phyloP scores from a whole-genome alignment of 1,284 basidiomycete species.

The Butyriboletus appendiculatus region DNA sequence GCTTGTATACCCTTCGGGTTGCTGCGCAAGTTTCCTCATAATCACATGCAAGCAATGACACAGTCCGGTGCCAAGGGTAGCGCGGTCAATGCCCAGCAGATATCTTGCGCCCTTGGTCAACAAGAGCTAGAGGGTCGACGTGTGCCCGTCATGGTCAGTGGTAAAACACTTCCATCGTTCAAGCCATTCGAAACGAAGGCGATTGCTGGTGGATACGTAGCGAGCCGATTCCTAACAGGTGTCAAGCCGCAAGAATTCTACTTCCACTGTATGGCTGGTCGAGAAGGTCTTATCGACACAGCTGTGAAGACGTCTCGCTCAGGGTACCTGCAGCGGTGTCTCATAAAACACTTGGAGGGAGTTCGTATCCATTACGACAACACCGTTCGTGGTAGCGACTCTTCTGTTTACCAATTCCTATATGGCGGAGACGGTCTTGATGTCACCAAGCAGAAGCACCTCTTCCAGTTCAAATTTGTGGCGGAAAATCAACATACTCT shows the following conservation, averaged over 20 bases:
- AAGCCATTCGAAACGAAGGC: constrained; percentile 96
- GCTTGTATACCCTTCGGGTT: constrained; percentile 90
- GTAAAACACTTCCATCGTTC: constrained; percentile 98
- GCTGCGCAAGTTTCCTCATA: constrained; percentile 92
- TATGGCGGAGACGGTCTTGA: constrained; percentile 98
- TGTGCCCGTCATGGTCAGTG: constrained; percentile 98
- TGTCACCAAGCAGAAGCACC: constrained; percentile 93
- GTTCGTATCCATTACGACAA: constrained; percentile 97
- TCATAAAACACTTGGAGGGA: constrained; percentile 99
- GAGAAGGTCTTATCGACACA: constrained; percentile 98
- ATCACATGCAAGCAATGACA: constrained; percentile 99
- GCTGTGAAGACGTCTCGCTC: constrained; percentile 99
- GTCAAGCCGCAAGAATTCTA: constrained; percentile 99
- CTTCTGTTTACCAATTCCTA: constrained; percentile 93
- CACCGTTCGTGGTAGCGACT: constrained; percentile 95
- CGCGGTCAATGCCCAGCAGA: constrained; percentile 96
- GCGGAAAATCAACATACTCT: constrained; percentile 86
- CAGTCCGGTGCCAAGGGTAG: constrained; percentile 98
- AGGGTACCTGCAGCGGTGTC: constrained; percentile 96
- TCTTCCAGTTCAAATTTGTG: constrained; percentile 92
- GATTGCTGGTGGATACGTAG: constrained; percentile 98
- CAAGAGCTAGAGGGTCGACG: constrained; percentile 98
- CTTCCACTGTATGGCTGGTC: constrained; percentile 99
- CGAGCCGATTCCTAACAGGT: constrained; percentile 99
- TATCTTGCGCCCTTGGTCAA: constrained; percentile 95